These are phyloP conservation scores for Chlamydomonas schloesseri DNA, from an alignment of 139 green algal genomes.

Conservation along the genomic window DNA sequence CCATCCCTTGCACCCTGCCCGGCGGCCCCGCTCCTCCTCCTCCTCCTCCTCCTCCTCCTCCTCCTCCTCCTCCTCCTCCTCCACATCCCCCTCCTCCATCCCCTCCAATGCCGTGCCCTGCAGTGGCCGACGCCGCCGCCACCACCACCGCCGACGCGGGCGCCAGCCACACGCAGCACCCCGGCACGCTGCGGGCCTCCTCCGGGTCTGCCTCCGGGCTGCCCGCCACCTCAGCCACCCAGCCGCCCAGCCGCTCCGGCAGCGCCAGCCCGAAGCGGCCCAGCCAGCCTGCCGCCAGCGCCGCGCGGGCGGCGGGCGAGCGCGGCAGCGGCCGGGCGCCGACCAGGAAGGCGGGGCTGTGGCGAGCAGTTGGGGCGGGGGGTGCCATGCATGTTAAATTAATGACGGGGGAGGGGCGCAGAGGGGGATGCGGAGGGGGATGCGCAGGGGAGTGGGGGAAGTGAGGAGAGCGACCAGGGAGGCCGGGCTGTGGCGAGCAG, in stretches of 20 bases:
- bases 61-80: too few relatives aligned
- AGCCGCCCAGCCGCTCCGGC: conserved; percentile 19
- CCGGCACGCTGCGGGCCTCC: conserved; percentile 1
- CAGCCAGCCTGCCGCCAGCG: conserved; percentile 11
- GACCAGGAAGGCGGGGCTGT: conserved; percentile 20
- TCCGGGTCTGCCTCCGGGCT: conserved; percentile 26
- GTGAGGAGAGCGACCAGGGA: too few relatives aligned
- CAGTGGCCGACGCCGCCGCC: not conserved
- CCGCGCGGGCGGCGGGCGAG: not conserved
- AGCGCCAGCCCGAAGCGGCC: conserved; percentile 8
- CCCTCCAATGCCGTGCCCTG: too few relatives aligned
- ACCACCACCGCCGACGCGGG: not conserved
- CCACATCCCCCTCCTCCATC: too few relatives aligned
- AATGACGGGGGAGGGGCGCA: too few relatives aligned
- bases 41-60: too few relatives aligned
- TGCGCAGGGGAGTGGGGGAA: too few relatives aligned
- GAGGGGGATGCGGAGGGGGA: too few relatives aligned
- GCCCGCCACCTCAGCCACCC: conserved; percentile 8
- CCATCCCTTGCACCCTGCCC: too few relatives aligned
- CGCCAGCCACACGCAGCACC: conserved; percentile 18
- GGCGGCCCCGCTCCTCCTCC: not conserved
- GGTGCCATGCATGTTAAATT: too few relatives aligned
- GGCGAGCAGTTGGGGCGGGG: not conserved
- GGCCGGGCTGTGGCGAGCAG: too few relatives aligned
- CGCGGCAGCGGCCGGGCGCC: not conserved